phyloP scores from a whole-genome alignment of 2,329 filamentous ascomycete species.

The Westerdykella ornata region DNA sequence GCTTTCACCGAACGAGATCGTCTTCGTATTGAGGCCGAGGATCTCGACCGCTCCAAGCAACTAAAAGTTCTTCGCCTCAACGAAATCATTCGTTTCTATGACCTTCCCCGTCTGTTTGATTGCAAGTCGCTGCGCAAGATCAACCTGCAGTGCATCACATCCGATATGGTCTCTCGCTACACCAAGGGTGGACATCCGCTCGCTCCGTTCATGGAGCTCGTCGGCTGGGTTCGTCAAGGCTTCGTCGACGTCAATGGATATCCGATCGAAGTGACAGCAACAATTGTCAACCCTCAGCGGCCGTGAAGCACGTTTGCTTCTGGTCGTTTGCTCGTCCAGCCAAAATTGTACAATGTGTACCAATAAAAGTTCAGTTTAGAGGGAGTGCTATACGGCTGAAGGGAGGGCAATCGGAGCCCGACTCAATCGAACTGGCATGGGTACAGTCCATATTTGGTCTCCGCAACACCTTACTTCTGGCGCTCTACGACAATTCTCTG shows the following conservation, averaged over 20 bases:
- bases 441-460: no score
- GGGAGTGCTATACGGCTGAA: no score
- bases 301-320: no score
- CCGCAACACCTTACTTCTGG: no score
- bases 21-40: constrained; percentile 67
- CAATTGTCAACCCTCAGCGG: constrained; percentile 55
- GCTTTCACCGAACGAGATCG: constrained; percentile 49
- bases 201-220: constrained; percentile 70
- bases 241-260: constrained; percentile 68
- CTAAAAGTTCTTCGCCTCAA: constrained; percentile 68
- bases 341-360: constrained; percentile 41
- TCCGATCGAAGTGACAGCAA: constrained; percentile 65
- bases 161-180: constrained; percentile 57
- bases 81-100: constrained; percentile 75
- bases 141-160: constrained; percentile 70
- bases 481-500: no score
- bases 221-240: constrained; percentile 58
- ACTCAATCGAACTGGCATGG: no score
- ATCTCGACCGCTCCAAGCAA: constrained; percentile 71
- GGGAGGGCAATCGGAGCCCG: no score
- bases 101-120: constrained; percentile 63
- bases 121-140: constrained; percentile 63
- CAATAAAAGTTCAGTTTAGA: no score
- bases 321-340: no score
- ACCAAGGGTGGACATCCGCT: constrained; percentile 75